phyloP scores from a whole-genome alignment of 305 asterid species.

The Coffea humblotiana region DNA sequence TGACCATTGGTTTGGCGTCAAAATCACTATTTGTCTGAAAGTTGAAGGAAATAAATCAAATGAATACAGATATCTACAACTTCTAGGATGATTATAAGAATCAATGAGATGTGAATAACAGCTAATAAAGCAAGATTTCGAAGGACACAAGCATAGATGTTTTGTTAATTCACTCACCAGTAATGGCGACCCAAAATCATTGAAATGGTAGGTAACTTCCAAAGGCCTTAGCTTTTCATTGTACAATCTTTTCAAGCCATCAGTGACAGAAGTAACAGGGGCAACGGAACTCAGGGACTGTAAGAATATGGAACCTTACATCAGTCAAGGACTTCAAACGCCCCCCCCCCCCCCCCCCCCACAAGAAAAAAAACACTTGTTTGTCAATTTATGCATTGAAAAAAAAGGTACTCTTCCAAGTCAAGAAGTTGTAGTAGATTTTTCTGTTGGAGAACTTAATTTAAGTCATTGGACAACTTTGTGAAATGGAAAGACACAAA shows the following conservation, averaged over 20 bases:
- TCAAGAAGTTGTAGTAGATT: neutral
- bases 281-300: constrained; percentile 52
- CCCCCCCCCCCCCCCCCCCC: no score
- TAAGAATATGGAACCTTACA: constrained; percentile 4
- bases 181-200: constrained; percentile 77
- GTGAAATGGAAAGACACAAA: neutral
- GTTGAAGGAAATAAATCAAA: constrained; percentile 9
- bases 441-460: neutral
- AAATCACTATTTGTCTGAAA: constrained; percentile 77
- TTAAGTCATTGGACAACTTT: neutral
- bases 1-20: constrained; percentile 95
- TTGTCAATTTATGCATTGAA: neutral
- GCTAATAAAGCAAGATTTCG: neutral
- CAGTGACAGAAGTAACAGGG: constrained; percentile 76
- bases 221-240: constrained; percentile 80
- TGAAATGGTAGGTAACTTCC: constrained; percentile 75
- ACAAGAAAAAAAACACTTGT: neutral
- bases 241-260: constrained; percentile 79
- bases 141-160: neutral
- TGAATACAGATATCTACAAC: neutral
- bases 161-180: constrained; percentile 51
- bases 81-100: neutral
- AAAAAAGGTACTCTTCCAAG: neutral
- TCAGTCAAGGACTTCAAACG: constrained; percentile 6
- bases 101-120: neutral